Evolutionary conservation across 257 asterid genomes (phyloP).

Genomic region (Rubia yunnanensis): DNA sequence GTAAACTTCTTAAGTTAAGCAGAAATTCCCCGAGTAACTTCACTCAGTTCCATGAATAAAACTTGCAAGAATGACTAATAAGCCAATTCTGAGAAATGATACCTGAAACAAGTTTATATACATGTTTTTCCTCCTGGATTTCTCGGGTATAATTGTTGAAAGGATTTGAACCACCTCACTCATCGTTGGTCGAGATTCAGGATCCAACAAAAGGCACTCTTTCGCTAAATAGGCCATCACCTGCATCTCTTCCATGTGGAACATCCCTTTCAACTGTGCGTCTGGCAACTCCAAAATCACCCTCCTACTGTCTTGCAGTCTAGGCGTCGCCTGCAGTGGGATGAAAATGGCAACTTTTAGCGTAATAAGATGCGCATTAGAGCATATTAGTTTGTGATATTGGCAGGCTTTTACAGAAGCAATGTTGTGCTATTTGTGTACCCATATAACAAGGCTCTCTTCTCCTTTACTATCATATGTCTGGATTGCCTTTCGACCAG

Average conservation of each 20-base stretch:
- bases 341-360: neutral
- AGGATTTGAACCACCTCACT: constrained; percentile 86
- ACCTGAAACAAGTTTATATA: constrained; percentile 32
- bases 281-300: constrained; percentile 85
- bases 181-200: constrained; percentile 93
- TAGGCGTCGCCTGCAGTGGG: constrained; percentile 62
- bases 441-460: constrained; percentile 97
- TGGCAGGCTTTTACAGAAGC: neutral
- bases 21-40: neutral
- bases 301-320: constrained; percentile 60
- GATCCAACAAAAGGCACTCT: constrained; percentile 87
- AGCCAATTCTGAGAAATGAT: constrained; percentile 2
- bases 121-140: constrained; percentile 56
- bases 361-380: neutral
- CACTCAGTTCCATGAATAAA: no score
- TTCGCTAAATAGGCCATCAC: constrained; percentile 91
- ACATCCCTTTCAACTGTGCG: constrained; percentile 51
- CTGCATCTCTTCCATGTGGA: constrained; percentile 84
- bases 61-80: no score
- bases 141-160: constrained; percentile 71
- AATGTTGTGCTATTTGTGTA: constrained; percentile 17
- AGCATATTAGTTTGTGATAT: neutral
- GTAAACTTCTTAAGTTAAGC: no score
- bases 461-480: constrained; percentile 44
- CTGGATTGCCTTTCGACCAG: constrained; percentile 72